Evolutionary conservation across 257 asterid genomes (phyloP), one percentile per base, ranked within the genome.

Genomic region (Solanum sparsipilum): DNA sequence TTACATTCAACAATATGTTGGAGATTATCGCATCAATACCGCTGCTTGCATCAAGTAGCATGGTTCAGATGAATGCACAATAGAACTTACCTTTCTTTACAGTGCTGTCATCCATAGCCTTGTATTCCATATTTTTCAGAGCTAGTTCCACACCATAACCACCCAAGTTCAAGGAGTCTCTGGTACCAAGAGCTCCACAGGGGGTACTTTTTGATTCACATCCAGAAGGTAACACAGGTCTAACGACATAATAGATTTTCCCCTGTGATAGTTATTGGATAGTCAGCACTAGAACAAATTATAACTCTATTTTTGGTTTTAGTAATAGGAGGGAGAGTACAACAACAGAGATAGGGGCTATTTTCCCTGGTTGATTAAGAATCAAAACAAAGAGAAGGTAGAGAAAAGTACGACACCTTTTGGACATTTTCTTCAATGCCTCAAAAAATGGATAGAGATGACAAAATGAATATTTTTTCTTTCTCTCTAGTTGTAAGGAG

Each of bases 141-240:
- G 99, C 99, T 91, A 97, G 99, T 93, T 97, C 99, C 89, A 97
- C 99, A 71, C 99, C 99, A 89, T 97, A 97, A 83, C 99, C 99
- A 89, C 96, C 99, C 91, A 97, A 92, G 92, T 93, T 94, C 87
- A 94, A 84, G 89, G 98, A 93, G 72, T 93, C 98, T 86, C 93
- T 93, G n/a, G 97, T 88, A 88, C 99, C 99, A 89, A 96, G 90
- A 89, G 93, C 91, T 89, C 97, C 99, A 94, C 99, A 97, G 21
- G 90, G 58, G 73, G 94, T 89, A 91, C 88, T 91, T 91, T 92
- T 93, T 88, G 96, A 90, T 93, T 94, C 98, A 90, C 99, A 97
- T 5, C 98, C 98, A 89, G 98, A 91, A 84, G 94, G 98, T 93
- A 97, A 90, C 89, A 95, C 95, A 86, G 99, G 97, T 91, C 99